These are phyloP conservation scores for Pleodorina starrii DNA, from an alignment of 139 green algal species.

Conservation along the genomic window DNA sequence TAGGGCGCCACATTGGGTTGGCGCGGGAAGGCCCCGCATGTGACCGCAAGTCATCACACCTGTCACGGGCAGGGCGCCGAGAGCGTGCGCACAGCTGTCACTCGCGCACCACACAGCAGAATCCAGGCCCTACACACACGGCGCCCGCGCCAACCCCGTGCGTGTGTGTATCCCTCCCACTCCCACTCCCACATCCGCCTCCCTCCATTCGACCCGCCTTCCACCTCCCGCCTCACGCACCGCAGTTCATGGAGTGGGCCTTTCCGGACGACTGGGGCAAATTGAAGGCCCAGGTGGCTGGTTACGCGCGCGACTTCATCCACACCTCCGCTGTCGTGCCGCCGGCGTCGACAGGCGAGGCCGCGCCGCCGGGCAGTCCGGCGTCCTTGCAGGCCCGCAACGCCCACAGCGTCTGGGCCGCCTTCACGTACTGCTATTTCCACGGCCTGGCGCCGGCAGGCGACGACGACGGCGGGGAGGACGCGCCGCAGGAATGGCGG, in stretches of 20 bases:
- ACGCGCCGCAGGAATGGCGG: neutral
- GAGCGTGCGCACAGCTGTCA: neutral
- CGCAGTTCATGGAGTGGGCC: neutral
- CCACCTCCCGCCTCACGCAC: no score
- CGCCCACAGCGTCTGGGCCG: neutral
- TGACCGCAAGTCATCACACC: neutral
- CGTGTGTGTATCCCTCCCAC: neutral
- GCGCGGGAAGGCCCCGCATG: neutral
- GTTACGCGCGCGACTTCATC: neutral
- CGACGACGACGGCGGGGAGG: neutral
- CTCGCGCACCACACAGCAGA: neutral
- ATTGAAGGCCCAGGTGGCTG: neutral
- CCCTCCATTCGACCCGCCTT: neutral
- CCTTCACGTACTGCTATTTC: slow-evolving; percentile 42
- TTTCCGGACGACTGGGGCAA: neutral
- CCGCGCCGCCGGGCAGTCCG: neutral
- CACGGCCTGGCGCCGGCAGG: neutral
- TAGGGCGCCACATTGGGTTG: neutral
- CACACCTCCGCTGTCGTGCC: neutral
- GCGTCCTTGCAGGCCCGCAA: neutral
- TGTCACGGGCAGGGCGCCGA: neutral
- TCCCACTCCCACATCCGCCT: neutral
- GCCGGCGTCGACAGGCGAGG: no score
- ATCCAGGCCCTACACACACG: neutral
- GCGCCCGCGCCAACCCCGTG: neutral